These are phyloP conservation scores for Aspergillus niger DNA, from an alignment of 2,329 filamentous ascomycete genomes.

Conservation along the genomic window DNA sequence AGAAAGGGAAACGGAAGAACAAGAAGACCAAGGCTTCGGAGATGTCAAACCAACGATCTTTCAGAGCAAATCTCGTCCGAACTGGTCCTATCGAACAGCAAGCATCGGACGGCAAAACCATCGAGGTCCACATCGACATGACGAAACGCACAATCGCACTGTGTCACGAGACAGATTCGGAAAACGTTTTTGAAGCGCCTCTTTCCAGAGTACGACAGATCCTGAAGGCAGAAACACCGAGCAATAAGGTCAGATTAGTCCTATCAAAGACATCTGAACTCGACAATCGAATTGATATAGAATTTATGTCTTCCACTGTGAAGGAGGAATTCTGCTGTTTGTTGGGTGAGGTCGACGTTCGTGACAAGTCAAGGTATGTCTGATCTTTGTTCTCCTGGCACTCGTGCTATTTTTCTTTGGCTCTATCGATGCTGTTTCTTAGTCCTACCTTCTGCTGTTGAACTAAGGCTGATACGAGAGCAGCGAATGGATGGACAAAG, in stretches of 20 bases:
- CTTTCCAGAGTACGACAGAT: conserved; percentile 24
- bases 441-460: background rate
- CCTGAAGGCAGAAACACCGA: conserved; percentile 21
- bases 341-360: conserved; percentile 15
- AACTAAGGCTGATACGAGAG: background rate
- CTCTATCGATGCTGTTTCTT: no score
- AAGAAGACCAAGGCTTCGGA: conserved; percentile 10
- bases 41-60: conserved; percentile 7
- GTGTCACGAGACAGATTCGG: background rate
- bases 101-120: conserved; percentile 5
- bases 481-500: conserved; percentile 38
- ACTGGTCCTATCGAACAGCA: conserved; percentile 22
- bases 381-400: background rate
- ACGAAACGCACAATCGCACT: conserved; percentile 13
- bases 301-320: conserved; percentile 27
- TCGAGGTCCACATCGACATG: conserved; percentile 21
- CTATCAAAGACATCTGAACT: conserved; percentile 25
- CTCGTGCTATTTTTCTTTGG: background rate
- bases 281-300: conserved; percentile 30
- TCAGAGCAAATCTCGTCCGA: conserved; percentile 26
- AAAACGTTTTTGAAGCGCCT: background rate
- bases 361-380: conserved; percentile 30
- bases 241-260: conserved; percentile 33
- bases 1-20: conserved; percentile 10
- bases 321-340: conserved; percentile 25